Evolutionary conservation across 129 eudicot species (phyloP).

Genomic region (Artemisia tridentata): DNA sequence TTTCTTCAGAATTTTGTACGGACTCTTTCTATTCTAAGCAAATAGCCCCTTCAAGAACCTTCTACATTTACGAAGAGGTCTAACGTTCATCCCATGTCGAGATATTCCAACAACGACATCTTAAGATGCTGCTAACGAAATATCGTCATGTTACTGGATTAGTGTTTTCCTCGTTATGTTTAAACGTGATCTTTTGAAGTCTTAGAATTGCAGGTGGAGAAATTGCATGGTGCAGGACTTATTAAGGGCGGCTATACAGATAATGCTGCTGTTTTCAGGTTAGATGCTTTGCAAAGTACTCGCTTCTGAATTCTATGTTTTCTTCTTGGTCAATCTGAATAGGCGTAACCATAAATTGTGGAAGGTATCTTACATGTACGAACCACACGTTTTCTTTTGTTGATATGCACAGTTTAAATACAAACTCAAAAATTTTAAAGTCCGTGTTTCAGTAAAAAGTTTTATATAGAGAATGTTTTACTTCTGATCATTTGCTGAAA

Average conservation of each 20-base stretch:
- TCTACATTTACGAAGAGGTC: conserved; percentile 92
- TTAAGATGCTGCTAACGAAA: conserved; percentile 8
- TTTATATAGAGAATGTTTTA: neutral
- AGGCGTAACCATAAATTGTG: conserved; percentile 6
- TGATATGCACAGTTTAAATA: too few species aligned
- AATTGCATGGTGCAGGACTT: conserved; percentile 69
- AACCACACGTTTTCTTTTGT: too few species aligned
- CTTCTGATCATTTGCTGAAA: neutral
- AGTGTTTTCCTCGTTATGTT: conserved; percentile 9
- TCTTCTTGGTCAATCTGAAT: neutral
- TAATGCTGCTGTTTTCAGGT: conserved; percentile 94
- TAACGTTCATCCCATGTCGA: neutral
- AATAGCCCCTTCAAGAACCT: conserved; percentile 87
- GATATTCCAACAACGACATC: neutral
- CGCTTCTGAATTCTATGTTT: conserved; percentile 16
- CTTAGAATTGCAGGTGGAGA: conserved; percentile 82
- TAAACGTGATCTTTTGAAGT: neutral
- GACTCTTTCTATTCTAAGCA: conserved; percentile 54
- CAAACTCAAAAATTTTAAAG: neutral
- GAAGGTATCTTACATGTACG: neutral
- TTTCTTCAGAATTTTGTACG: conserved; percentile 40
- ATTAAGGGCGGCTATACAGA: conserved; percentile 83
- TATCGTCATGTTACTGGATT: neutral
- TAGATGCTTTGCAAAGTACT: conserved; percentile 19
- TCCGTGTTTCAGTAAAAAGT: neutral